These are phyloP conservation scores for Sclerotiophoma versabilis DNA, from an alignment of 2,329 filamentous ascomycete species.

Conservation along the genomic window DNA sequence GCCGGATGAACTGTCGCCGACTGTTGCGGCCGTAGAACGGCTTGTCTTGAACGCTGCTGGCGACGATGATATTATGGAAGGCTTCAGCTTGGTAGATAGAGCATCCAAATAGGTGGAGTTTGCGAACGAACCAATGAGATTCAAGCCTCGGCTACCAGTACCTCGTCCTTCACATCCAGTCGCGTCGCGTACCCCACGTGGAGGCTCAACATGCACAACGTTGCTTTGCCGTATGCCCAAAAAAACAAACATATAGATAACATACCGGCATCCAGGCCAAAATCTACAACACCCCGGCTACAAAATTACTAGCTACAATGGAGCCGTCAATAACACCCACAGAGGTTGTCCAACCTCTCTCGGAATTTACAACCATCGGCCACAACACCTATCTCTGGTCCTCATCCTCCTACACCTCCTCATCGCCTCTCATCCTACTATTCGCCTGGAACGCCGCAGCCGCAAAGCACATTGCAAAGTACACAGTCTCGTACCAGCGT, in stretches of 20 bases:
- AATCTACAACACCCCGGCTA: background rate
- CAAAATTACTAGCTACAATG: constrained; percentile 9
- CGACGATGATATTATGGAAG: background rate
- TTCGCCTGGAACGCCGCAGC: constrained; percentile 48
- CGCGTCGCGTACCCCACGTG: background rate
- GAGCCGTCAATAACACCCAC: constrained; percentile 10
- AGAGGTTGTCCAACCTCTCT: constrained; percentile 29
- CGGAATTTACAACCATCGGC: constrained; percentile 42
- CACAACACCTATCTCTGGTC: constrained; percentile 46
- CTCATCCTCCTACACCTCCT: constrained; percentile 3
- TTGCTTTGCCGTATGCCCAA: background rate
- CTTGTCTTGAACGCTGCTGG: background rate
- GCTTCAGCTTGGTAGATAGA: background rate
- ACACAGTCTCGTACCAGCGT: constrained; percentile 40
- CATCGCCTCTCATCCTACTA: constrained; percentile 39
- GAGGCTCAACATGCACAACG: background rate
- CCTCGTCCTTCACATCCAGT: background rate
- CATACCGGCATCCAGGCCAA: background rate
- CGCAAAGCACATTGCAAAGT: constrained; percentile 48
- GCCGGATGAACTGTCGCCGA: background rate
- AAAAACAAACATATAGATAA: background rate
- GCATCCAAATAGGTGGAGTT: background rate
- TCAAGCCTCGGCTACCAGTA: constrained; percentile 10
- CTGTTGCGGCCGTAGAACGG: background rate
- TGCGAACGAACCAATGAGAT: constrained; percentile 21